Evolutionary conservation across 179 eudicot genomes (phyloP), one percentile per base, ranked within the genome.

Genomic region (Amaranthus tricolor): DNA sequence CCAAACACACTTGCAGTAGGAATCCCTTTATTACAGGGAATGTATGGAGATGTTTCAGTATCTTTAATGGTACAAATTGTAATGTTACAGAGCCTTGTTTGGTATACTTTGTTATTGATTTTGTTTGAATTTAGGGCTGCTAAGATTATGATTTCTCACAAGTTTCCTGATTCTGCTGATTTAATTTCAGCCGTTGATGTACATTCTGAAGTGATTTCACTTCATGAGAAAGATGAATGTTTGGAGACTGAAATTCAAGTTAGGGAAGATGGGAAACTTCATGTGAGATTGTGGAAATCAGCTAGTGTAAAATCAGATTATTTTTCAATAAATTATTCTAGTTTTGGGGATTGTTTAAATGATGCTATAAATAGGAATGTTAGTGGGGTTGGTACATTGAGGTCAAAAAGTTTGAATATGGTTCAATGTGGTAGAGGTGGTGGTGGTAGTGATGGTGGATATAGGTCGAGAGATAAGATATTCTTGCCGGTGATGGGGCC

Each of bases 1-100:
- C 96, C 98, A 0, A 93, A 93, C 69, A 93, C 93, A 0, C 91
- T 93, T 0, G 96, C 91, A 9, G 88, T 93, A 91, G 98, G 98
- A 6, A 93, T 93, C 15, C 98, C 98, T 58, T 51, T 93, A 19
- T 83, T 93, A 11, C 87, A 89, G 19, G 98, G 98, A 0, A 93
- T 93, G 98, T 93, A 91, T 12, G 98, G 98, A 0, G 93, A 84
- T 19, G 10, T 74, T 19, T 88, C 95, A 0, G 91, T 92, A 6
- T 76, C 83, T 7, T 70, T 93, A 6, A 91, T 93, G 96, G 96
- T 93, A 5, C 96, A 91, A 57, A 82, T 93, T 15, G 96, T 89
- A 11, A 96, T 93, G 0, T 84, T 93, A 0, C 98, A 93, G 68
- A 87, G 92, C 49, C 86, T 91, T 31, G 84, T 93, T 5, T 93